Evolutionary conservation across 768 basidiomycete genomes (phyloP).

Genomic region (Boletus pseudo-olivaceus): DNA sequence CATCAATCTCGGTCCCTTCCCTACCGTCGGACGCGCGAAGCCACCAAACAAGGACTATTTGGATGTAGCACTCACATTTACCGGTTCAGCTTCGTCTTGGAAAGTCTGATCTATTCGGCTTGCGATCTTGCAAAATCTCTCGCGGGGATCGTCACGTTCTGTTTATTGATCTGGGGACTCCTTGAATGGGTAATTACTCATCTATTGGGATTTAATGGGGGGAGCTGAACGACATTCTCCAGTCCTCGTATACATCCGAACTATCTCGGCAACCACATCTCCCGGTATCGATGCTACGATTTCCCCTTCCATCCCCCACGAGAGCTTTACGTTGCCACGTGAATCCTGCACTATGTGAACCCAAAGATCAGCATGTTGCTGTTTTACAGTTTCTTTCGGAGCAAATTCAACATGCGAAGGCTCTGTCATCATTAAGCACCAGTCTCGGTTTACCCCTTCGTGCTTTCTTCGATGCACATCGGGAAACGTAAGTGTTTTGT

Average conservation of each 20-base stretch:
- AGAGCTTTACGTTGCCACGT: constrained; percentile 3
- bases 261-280: constrained; percentile 1
- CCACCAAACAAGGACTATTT: not conserved
- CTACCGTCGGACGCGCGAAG: not conserved
- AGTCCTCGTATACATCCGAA: constrained; percentile 15
- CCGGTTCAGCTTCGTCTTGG: not conserved
- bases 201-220: not conserved
- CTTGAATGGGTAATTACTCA: constrained; percentile 21
- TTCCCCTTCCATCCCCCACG: constrained; percentile 11
- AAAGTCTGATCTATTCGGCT: constrained; percentile 1
- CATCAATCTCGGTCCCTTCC: not conserved
- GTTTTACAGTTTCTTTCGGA: constrained; percentile 27
- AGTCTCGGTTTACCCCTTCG: constrained; percentile 20
- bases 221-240: constrained; percentile 6
- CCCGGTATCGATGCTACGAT: not conserved
- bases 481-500: constrained; percentile 12
- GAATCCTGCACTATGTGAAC: constrained; percentile 4
- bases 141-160: constrained; percentile 14
- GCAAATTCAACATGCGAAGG: constrained; percentile 29
- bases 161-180: constrained; percentile 19
- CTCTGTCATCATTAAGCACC: constrained; percentile 19
- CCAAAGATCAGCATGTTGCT: constrained; percentile 16
- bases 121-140: constrained; percentile 15
- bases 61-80: not conserved
- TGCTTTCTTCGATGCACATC: constrained; percentile 21